Evolutionary conservation across 2,329 filamentous ascomycete species (phyloP), one percentile per base, ranked within the genome.

Genomic region (Diaporthe sp.): DNA sequence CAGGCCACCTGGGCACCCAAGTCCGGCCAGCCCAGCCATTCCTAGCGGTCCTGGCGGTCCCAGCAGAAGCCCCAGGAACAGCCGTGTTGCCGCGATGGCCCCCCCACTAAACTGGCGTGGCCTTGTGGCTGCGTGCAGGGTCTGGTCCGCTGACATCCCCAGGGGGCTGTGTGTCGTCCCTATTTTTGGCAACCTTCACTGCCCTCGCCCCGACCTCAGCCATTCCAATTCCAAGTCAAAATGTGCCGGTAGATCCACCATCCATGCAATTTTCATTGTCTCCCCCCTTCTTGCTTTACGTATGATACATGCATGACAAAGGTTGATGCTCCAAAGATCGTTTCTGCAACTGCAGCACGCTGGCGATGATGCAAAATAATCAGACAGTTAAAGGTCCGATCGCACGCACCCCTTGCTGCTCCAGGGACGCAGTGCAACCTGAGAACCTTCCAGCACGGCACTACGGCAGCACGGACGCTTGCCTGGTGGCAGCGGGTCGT

Each of bases 51-150:
- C 34, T 8, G 34, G 34, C 34, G 7, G 42, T 19, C 28, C 28
- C 28, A 51, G 61, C 44, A 67, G 28, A n/a, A 67, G 28, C 28
- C 61, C 61, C 25, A 65, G 61, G 61, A 65, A 31, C 61, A 65
- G 61, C 61, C 61, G 42, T 25, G 28, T 34, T 37, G 46, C 42
- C 31, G 44, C 31, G 44, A 46, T 22, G 61, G 15, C 19, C 12
- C 44, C 44, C 61, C 28, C 62, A 17, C 62, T 25, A 49, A 49
- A 53, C 62, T 68, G 46, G 46, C 62, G 62, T 39, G 62, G 46
- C 62, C 31, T 53, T 53, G 62, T 67, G 62, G 62, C 62, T 67
- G 62, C 61, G 61, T 28, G 44, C 62, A 67, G 62, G 62, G 62
- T 67, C 62, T 51, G 15, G 31, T n/a, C 4, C 28, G 28, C 31